Conservation (phyloP, 2,329 filamentous ascomycete species). For the Fusarium sp. region DNA sequence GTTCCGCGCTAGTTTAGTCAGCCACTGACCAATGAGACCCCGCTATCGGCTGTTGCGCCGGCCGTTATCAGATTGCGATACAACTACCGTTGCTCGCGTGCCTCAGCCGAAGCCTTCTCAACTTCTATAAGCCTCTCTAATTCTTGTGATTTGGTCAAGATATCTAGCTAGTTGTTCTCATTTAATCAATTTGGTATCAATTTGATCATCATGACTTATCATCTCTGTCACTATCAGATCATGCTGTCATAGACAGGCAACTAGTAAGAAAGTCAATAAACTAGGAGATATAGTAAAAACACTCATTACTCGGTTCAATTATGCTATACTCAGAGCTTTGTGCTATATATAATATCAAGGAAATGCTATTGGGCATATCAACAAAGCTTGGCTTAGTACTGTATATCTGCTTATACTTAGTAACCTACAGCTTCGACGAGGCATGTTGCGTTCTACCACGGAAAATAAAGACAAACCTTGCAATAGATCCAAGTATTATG, state of each 20-base stretch:
- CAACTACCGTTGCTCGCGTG: constrained; percentile 31
- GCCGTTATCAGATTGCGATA: constrained; percentile 36
- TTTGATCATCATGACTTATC: neutral
- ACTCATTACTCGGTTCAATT: neutral
- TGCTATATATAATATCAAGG: accelerated
- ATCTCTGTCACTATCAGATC: neutral
- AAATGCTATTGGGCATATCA: neutral
- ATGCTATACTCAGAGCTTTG: neutral
- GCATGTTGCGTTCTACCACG: too few species aligned
- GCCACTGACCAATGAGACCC: constrained; percentile 5
- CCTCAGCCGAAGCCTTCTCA: neutral
- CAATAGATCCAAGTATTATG: accelerated
- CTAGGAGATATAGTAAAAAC: neutral
- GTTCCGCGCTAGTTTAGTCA: constrained; percentile 25
- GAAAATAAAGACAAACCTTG: too few species aligned
- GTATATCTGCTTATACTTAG: too few species aligned
- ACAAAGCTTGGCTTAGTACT: neutral
- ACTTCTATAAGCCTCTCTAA: neutral
- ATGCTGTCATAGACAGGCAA: neutral
- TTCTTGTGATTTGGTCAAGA: too few species aligned
- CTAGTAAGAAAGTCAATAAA: neutral
- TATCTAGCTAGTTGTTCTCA: neutral
- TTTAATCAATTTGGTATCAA: neutral
- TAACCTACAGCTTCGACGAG: too few species aligned
- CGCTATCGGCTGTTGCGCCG: constrained; percentile 23